A percentile compares a stretch with the other conserved stretches of the same genome.
Conservation (phyloP, 2,329 filamentous ascomycete genomes). For the Aureobasidium subglaciale region DNA sequence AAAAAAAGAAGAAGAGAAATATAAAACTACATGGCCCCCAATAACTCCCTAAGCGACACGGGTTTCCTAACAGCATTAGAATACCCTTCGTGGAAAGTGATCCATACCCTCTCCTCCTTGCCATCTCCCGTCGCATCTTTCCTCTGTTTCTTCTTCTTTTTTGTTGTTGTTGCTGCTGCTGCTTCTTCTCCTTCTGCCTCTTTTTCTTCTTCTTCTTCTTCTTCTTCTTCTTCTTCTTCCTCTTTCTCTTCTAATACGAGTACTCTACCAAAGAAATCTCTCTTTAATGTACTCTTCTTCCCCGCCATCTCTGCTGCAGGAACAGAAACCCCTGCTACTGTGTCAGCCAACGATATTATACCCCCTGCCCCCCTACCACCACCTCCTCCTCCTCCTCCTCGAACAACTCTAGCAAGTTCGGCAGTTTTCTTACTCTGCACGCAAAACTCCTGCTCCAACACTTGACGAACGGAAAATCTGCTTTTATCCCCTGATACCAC, state of each 20-base stretch:
- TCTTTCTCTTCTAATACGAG: slow-evolving; percentile 37
- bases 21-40: slow-evolving; percentile 56
- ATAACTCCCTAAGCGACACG: slow-evolving; percentile 70
- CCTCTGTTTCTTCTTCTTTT: slow-evolving; percentile 27
- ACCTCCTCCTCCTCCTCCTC: too few species aligned
- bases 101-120: slow-evolving; percentile 64
- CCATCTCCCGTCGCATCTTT: slow-evolving; percentile 27
- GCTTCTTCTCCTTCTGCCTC: slow-evolving; percentile 28
- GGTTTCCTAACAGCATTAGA: slow-evolving; percentile 90
- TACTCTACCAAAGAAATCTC: slow-evolving; percentile 76
- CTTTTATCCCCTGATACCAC: slow-evolving; percentile 49
- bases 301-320: slow-evolving; percentile 23
- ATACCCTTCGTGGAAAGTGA: slow-evolving; percentile 82
- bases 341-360: slow-evolving; percentile 18
- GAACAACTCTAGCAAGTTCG: slow-evolving; percentile 57
- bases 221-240: slow-evolving; percentile 37
- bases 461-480: slow-evolving; percentile 87
- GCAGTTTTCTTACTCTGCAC: slow-evolving; percentile 64
- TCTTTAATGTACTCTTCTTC: slow-evolving; percentile 52
- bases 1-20: too few species aligned
- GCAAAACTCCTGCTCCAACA: slow-evolving; percentile 82
- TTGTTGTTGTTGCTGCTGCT: slow-evolving; percentile 29
- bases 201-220: slow-evolving; percentile 24
- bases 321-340: slow-evolving; percentile 17
- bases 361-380: too few species aligned